Evolutionary conservation across 2,329 filamentous ascomycete genomes (phyloP), one percentile per base, ranked within the genome.

Genomic region (Epichloe festucae): DNA sequence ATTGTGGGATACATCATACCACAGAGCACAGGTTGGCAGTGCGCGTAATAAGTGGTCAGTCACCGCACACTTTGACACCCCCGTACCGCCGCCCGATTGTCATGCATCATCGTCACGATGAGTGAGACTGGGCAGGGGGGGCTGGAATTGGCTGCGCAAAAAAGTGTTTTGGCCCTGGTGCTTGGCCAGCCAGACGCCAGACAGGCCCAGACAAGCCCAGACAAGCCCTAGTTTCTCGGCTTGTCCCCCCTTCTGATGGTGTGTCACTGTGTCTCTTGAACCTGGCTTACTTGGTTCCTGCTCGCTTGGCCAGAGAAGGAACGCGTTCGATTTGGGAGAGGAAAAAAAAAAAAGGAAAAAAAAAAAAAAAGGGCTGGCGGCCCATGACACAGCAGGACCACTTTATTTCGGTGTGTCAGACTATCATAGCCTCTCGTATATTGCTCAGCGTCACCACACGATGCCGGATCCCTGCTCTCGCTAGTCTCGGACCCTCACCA

Each of bases 371-470:
- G 58, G 55, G 55, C 52, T 56, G 55, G 52, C 50, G 51, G 55
- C 55, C 59, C 58, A 55, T 63, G 61, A 65, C 58, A 61, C 56
- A 58, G 59, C 58, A 58, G 63, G 59, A 58, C 66, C 67, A 69
- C 65, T 69, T 70, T 67, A 70, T 68, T 67, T 69, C 53, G 63
- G 66, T 73, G 72, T 73, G 72, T 75, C 71, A 74, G 71, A 73
- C 67, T 64, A 70, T 68, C 67, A 70, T 67, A 69, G 67, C 64
- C 65, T 60, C 66, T 72, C 70, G 72, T 72, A 73, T 73, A 72
- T 74, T 73, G 67, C 70, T 64, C 68, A 66, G 68, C 70, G 66
- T 71, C 69, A 71, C 70, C 66, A 66, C 66, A 57, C 54, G 57
- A 58, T 21, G 56, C 58, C 23, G 49, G 58, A 65, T 64, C 64